phyloP scores from a whole-genome alignment of 495 filamentous ascomycete species.

The Letharia columbiana region DNA sequence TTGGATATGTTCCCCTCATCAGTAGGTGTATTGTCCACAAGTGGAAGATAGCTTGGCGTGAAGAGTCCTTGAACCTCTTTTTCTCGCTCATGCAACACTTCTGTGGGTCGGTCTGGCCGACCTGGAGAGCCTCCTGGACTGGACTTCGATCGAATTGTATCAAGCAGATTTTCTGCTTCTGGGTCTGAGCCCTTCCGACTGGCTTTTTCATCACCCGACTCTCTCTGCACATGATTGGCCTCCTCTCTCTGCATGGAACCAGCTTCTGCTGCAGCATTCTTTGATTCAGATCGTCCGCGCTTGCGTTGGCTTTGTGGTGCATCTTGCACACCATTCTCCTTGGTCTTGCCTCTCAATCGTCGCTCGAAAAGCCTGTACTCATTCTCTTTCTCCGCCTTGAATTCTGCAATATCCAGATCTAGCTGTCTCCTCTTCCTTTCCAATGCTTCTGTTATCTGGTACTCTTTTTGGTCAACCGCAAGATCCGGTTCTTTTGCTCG shows the following conservation, averaged over 20 bases:
- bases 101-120: constrained; percentile 6
- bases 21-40: constrained; percentile 28
- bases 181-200: neutral
- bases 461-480: neutral
- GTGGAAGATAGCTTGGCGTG: constrained; percentile 50
- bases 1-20: neutral
- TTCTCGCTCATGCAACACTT: constrained; percentile 41
- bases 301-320: neutral
- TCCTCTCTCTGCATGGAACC: constrained; percentile 1
- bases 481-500: neutral
- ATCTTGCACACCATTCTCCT: neutral
- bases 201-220: no score
- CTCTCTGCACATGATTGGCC: neutral
- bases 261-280: neutral
- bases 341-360: constrained; percentile 13
- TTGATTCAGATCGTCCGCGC: constrained; percentile 2
- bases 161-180: neutral
- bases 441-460: constrained; percentile 10
- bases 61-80: constrained; percentile 52
- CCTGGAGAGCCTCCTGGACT: constrained; percentile 10
- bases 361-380: constrained; percentile 25
- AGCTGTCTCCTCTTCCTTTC: constrained; percentile 26
- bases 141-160: neutral
- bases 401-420: constrained; percentile 28
- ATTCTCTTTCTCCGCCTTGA: constrained; percentile 26